Conservation (phyloP, 106 monocot species). For the Triglochin maritima region DNA sequence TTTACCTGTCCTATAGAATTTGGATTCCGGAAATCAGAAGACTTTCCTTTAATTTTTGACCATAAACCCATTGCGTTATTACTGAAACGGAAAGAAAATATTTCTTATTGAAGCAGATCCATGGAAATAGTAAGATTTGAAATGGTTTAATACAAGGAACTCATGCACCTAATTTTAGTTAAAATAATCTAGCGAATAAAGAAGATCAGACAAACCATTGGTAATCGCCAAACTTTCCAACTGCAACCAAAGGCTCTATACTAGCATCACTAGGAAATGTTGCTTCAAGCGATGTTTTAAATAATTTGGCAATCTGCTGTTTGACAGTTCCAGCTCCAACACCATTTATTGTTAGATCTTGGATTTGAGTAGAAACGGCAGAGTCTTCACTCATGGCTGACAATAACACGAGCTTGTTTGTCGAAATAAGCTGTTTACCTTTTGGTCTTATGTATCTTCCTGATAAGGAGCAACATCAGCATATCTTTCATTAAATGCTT, state of each 20-base stretch:
- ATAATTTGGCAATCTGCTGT: slow-evolving; percentile 12
- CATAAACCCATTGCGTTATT: slow-evolving; percentile 95
- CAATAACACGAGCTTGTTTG: slow-evolving; percentile 1
- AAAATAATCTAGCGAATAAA: no score
- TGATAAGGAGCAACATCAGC: no score
- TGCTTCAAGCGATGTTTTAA: slow-evolving; percentile 9
- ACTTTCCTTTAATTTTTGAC: slow-evolving; percentile 66
- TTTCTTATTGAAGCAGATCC: not conserved
- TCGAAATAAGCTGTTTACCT: not conserved
- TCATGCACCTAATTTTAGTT: no score
- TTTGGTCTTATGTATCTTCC: no score
- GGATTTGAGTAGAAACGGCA: not conserved
- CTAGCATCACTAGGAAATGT: slow-evolving; percentile 14
- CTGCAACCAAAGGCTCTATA: slow-evolving; percentile 51
- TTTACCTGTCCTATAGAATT: slow-evolving; percentile 84
- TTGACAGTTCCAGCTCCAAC: slow-evolving; percentile 13
- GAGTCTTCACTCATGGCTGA: not conserved
- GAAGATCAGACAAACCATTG: slow-evolving; percentile 44
- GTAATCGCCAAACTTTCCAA: slow-evolving; percentile 74
- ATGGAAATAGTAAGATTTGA: not conserved
- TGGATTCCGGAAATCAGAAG: slow-evolving; percentile 61
- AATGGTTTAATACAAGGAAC: not conserved
- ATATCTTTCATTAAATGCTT: no score
- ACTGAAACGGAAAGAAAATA: slow-evolving; percentile 29
- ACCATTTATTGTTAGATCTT: not conserved